These are phyloP conservation scores for Multifurca ochricompacta DNA, from an alignment of 768 basidiomycete genomes.

Conservation along the genomic window DNA sequence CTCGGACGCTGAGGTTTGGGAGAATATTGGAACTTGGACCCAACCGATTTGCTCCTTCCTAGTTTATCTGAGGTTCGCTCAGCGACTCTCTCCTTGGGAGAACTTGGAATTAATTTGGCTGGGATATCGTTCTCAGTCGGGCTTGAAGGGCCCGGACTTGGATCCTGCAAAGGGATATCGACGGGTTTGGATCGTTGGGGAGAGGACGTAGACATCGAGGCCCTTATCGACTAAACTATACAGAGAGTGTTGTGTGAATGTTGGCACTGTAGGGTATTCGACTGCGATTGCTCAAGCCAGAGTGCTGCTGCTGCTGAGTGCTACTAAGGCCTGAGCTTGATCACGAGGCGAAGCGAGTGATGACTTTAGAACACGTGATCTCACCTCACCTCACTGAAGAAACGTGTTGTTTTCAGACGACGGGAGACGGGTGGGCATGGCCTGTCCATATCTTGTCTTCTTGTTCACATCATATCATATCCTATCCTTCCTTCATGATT, in stretches of 20 bases:
- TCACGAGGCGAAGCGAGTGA: too few species aligned
- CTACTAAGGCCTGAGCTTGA: too few species aligned
- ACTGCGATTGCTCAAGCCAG: too few species aligned
- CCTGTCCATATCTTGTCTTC: conserved; percentile 11
- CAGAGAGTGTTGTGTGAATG: neutral
- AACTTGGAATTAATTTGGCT: conserved; percentile 5
- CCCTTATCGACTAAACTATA: neutral
- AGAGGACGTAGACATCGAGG: conserved; percentile 4
- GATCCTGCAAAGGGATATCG: neutral
- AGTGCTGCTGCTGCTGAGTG: too few species aligned
- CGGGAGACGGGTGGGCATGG: too few species aligned
- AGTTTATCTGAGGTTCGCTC: conserved; percentile 58
- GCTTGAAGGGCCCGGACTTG: conserved; percentile 12
- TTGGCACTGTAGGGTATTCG: too few species aligned
- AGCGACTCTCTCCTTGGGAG: conserved; percentile 27
- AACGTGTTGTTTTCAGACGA: too few species aligned
- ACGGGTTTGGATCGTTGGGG: neutral
- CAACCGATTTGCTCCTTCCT: conserved; percentile 39
- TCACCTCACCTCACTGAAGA: too few species aligned
- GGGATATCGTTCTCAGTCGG: conserved; percentile 5
- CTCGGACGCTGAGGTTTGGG: conserved; percentile 25
- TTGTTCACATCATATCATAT: conserved; percentile 1
- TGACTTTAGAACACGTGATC: too few species aligned
- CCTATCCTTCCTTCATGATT: too few species aligned
- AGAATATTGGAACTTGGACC: conserved; percentile 16